Base-by-base conservation (phyloP, 495 filamentous ascomycete genomes). In the Penicillium samsonianum region DNA sequence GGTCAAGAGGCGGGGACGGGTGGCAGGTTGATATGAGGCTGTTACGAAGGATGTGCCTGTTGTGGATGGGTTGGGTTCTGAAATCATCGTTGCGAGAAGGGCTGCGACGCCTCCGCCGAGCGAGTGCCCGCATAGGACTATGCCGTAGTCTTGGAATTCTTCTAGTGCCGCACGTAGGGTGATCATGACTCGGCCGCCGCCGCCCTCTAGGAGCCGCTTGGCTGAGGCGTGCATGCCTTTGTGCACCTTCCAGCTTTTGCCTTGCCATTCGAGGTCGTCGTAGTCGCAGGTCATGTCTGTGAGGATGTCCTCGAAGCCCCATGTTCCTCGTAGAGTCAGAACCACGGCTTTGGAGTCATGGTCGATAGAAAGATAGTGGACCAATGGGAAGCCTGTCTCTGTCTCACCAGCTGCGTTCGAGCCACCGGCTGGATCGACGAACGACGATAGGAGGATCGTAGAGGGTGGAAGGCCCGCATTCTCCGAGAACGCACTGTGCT, bases 241-340 rank as follows among this genome's bases (percentile, higher is more conserved):
- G 72, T 92, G 89, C 0, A 91, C 88, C 51, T 87, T 85, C 73
- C 90, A 91, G 3, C 67, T 66, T 48, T 77, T 82, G 14, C 86
- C 87, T 48, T 85, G 81, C 80, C 87, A 88, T 30, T 77, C 59
- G 0, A 92, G 78, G 47, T 87, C 83, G 59, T 90, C 88, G 56
- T 90, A 92, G 53, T 91, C 89, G 66, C 89, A 92, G 33, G 87
- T 88, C 81, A 91, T 84, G 61, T 92, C 89, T 11, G 88, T 89
- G 16, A 92, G 78, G 12, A 91, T 83, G 60, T 92, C 89, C 62
- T 92, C 88, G 58, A 92, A 90, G 0, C 89, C 89, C 49, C 91
- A 80, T 0, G 89, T 92, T 0, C 89, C 89, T 12, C 89, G 80
- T 25, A 90, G 87, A 5, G 87, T 87, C 9, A 92, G 77, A 0